Evolutionary conservation across 495 filamentous ascomycete genomes (phyloP).

Genomic region (Rusavskia elegans): DNA sequence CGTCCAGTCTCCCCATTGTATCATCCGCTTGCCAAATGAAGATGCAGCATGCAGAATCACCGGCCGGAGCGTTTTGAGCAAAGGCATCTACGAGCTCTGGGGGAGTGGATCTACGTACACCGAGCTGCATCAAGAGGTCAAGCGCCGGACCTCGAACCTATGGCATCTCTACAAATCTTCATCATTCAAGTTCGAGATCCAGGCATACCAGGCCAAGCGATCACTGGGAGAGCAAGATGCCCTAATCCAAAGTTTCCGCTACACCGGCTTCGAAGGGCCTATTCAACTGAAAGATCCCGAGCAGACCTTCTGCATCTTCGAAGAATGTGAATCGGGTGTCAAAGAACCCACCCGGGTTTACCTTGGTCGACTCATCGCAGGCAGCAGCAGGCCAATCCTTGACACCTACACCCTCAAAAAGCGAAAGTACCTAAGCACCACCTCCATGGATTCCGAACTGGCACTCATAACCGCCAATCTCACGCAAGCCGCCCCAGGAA

Average conservation of each 20-base stretch:
- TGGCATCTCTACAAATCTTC: conserved; percentile 46
- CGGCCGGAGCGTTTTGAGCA: conserved; percentile 59
- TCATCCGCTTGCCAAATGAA: conserved; percentile 52
- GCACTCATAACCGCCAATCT: conserved; percentile 87
- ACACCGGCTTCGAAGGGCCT: conserved; percentile 58
- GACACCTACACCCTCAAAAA: conserved; percentile 81
- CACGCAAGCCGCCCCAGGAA: conserved; percentile 63
- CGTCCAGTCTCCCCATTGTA: conserved; percentile 69
- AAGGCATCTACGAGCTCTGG: conserved; percentile 81
- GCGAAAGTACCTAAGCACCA: conserved; percentile 81
- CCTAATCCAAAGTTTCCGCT: conserved; percentile 69
- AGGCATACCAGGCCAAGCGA: conserved; percentile 59
- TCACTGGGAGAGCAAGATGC: conserved; percentile 36
- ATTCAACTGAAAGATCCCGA: conserved; percentile 60
- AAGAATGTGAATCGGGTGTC: conserved; percentile 51
- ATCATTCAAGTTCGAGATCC: conserved; percentile 71
- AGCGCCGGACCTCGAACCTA: conserved; percentile 34
- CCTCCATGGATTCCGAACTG: conserved; percentile 91
- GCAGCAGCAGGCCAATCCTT: conserved; percentile 47
- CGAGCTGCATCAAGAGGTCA: conserved; percentile 50
- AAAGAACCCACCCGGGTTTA: conserved; percentile 43
- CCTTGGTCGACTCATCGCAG: conserved; percentile 52
- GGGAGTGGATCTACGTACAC: conserved; percentile 51
- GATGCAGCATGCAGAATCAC: conserved; percentile 50
- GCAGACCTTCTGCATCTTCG: conserved; percentile 59